Percentiles rank a stretch among this genome's conserved stretches.
Conservation (phyloP, 2,329 filamentous ascomycete genomes). For the Aspergillus pseudonomiae region DNA sequence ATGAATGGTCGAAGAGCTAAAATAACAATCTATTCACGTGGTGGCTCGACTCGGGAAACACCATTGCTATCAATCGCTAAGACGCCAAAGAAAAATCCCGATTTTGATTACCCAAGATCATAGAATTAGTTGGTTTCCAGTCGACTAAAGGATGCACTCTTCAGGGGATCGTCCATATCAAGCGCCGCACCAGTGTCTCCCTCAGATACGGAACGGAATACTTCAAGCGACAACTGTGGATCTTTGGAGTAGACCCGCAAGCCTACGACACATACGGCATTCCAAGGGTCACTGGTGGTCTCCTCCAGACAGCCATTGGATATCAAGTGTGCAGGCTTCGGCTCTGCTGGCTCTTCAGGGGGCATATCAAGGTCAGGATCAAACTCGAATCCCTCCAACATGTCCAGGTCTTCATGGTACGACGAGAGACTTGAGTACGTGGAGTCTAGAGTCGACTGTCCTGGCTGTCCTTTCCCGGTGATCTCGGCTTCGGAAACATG, state of each 20-base stretch:
- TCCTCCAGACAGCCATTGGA: conserved; percentile 21
- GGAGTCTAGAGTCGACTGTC: conserved; percentile 30
- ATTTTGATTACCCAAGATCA: neutral
- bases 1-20: neutral
- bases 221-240: conserved; percentile 53
- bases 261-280: conserved; percentile 63
- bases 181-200: conserved; percentile 44
- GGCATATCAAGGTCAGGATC: conserved; percentile 48
- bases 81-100: neutral
- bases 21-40: neutral
- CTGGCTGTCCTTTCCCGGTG: conserved; percentile 19
- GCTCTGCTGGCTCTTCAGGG: conserved; percentile 28
- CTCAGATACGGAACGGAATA: conserved; percentile 50
- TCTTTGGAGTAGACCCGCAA: conserved; percentile 61
- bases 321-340: conserved; percentile 11
- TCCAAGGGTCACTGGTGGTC: conserved; percentile 54
- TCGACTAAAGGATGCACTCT: conserved; percentile 29
- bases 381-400: conserved; percentile 46
- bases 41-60: neutral
- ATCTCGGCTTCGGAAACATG: conserved; percentile 15
- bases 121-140: neutral
- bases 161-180: conserved; percentile 47
- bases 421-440: conserved; percentile 19
- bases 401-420: conserved; percentile 35
- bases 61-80: neutral